Percentiles rank a stretch among this genome's conserved stretches.
Evolutionary conservation across 768 basidiomycete genomes (phyloP).

Genomic region (Chiua virens): DNA sequence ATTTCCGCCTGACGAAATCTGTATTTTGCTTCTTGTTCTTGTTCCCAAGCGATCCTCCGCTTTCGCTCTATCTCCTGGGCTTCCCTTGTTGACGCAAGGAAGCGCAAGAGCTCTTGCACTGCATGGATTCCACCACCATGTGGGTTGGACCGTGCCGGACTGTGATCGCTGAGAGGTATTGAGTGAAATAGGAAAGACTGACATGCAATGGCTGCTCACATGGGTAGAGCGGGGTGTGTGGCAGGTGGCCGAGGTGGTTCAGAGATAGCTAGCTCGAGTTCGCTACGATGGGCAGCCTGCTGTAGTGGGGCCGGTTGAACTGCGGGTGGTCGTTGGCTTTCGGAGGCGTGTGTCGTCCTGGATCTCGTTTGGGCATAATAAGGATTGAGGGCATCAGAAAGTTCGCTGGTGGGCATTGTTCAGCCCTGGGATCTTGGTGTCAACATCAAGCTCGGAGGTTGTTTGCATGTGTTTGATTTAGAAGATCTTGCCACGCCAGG

Average conservation of each 20-base stretch:
- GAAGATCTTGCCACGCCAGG: conserved; percentile 25
- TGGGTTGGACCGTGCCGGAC: conserved; percentile 25
- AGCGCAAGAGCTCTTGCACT: conserved; percentile 61
- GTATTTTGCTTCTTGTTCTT: conserved; percentile 63
- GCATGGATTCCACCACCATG: conserved; percentile 42
- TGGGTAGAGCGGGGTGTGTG: conserved; percentile 33
- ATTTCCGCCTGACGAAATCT: conserved; percentile 55
- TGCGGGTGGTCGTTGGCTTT: conserved; percentile 24
- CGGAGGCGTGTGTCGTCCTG: conserved; percentile 20
- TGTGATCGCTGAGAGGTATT: conserved; percentile 6
- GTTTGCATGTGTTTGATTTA: conserved; percentile 33
- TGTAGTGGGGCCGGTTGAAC: conserved; percentile 35
- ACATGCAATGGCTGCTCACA: conserved; percentile 31
- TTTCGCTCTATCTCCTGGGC: conserved; percentile 60
- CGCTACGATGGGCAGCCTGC: conserved; percentile 59
- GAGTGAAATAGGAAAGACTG: neutral
- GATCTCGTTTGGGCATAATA: conserved; percentile 48
- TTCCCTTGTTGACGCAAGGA: conserved; percentile 55
- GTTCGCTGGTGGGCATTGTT: conserved; percentile 66
- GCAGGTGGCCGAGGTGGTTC: conserved; percentile 34
- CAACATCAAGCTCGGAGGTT: conserved; percentile 7
- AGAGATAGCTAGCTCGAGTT: conserved; percentile 61
- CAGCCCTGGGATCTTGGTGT: neutral
- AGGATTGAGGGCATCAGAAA: conserved; percentile 78
- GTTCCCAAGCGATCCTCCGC: conserved; percentile 66